These are phyloP conservation scores for Tolypocladium pustulatum DNA, from an alignment of 2,329 filamentous ascomycete genomes.

Conservation along the genomic window DNA sequence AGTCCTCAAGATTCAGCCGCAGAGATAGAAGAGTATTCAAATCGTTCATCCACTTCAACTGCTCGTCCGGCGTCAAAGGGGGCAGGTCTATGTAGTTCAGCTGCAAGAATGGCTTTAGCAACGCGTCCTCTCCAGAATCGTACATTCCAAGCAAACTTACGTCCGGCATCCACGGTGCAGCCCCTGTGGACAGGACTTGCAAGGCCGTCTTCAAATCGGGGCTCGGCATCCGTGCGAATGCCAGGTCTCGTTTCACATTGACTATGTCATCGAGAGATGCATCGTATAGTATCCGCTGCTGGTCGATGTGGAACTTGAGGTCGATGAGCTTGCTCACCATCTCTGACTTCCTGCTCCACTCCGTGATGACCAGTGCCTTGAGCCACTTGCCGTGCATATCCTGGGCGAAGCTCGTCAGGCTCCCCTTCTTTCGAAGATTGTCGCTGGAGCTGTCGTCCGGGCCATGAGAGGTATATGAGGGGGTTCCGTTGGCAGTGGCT, in stretches of 20 bases:
- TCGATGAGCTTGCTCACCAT: conserved; percentile 85
- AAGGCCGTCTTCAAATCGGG: conserved; percentile 87
- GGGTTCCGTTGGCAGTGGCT: conserved; percentile 38
- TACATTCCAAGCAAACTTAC: conserved; percentile 32
- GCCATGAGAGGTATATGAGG: conserved; percentile 17
- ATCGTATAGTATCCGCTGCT: conserved; percentile 50
- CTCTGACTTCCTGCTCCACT: conserved; percentile 75
- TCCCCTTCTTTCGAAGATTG: conserved; percentile 66
- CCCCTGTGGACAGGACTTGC: conserved; percentile 70
- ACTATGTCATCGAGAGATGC: conserved; percentile 52
- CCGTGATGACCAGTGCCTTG: conserved; percentile 80
- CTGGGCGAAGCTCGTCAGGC: conserved; percentile 68
- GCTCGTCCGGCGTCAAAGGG: conserved; percentile 58
- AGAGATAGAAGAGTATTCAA: conserved; percentile 77
- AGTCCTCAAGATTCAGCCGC: conserved; percentile 75
- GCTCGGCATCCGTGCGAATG: conserved; percentile 66
- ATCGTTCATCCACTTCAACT: conserved; percentile 65
- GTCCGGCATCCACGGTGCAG: conserved; percentile 69
- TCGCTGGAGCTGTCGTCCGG: conserved; percentile 49
- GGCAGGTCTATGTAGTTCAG: conserved; percentile 69
- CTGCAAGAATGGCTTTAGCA: conserved; percentile 30
- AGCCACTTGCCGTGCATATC: conserved; percentile 79
- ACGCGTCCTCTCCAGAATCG: not conserved
- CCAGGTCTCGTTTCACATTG: conserved; percentile 63
- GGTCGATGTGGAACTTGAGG: conserved; percentile 63